These are phyloP conservation scores for Biancaea sappan DNA, from an alignment of 306 rosid genomes.

Conservation along the genomic window DNA sequence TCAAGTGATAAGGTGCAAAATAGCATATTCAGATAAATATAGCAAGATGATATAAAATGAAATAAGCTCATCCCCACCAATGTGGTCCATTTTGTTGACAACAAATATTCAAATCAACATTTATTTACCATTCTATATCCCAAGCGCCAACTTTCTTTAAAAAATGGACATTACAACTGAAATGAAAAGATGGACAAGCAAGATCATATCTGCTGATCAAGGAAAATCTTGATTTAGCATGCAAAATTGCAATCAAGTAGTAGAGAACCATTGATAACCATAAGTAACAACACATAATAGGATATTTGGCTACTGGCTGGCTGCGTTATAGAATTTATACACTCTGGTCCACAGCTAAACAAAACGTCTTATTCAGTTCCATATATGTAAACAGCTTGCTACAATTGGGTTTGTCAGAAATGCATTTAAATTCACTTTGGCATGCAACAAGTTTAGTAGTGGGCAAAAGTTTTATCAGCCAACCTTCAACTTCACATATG, in stretches of 20 bases:
- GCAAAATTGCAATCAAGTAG: slow-evolving; percentile 11
- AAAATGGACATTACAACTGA: slow-evolving; percentile 19
- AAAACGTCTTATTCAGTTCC: slow-evolving; percentile 7
- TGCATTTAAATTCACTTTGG: slow-evolving; percentile 10
- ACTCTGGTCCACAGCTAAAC: slow-evolving; percentile 18
- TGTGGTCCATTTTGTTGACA: slow-evolving; percentile 7
- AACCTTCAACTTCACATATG: slow-evolving; percentile 89
- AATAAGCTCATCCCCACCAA: neutral
- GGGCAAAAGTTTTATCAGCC: slow-evolving; percentile 32
- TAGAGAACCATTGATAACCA: slow-evolving; percentile 8
- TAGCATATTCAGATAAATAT: slow-evolving; percentile 4
- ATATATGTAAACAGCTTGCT: slow-evolving; percentile 1
- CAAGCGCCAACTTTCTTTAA: slow-evolving; percentile 17
- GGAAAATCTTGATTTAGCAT: neutral
- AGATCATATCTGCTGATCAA: slow-evolving; percentile 10
- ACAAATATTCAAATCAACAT: slow-evolving; percentile 5
- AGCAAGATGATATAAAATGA: neutral
- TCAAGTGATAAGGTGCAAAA: slow-evolving; percentile 23
- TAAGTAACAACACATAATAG: slow-evolving; percentile 4
- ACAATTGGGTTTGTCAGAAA: slow-evolving; percentile 19
- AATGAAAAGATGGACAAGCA: slow-evolving; percentile 4
- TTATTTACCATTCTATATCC: slow-evolving; percentile 9
- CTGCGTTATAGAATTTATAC: slow-evolving; percentile 4
- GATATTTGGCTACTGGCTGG: neutral
- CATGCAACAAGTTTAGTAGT: slow-evolving; percentile 24